A percentile compares a stretch with the other conserved stretches of the same genome.
Evolutionary conservation across 768 basidiomycete species (phyloP).

Genomic region (Boletales sp.): DNA sequence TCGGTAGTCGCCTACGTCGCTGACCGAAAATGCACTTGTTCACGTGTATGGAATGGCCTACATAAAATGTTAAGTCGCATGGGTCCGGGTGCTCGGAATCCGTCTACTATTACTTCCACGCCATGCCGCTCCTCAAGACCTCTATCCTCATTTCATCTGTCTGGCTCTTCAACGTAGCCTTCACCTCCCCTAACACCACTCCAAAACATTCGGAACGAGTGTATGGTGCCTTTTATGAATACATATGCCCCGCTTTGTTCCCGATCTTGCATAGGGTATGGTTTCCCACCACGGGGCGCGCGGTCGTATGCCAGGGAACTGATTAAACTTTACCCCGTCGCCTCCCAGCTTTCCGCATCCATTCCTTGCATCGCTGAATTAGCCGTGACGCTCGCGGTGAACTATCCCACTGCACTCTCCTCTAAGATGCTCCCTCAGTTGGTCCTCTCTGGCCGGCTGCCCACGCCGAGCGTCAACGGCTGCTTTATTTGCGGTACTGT

Average conservation of each 20-base stretch:
- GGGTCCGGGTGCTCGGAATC: neutral
- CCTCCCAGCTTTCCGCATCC: slow-evolving; percentile 21
- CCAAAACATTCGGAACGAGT: slow-evolving; percentile 20
- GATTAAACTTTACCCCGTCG: neutral
- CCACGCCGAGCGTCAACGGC: slow-evolving; percentile 17
- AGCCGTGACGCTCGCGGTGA: slow-evolving; percentile 16
- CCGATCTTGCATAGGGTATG: slow-evolving; percentile 24
- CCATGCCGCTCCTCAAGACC: slow-evolving; percentile 20
- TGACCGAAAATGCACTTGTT: too few species aligned
- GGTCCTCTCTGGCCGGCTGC: slow-evolving; percentile 16
- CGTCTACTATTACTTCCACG: neutral
- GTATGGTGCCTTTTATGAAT: slow-evolving; percentile 20
- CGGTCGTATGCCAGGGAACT: neutral
- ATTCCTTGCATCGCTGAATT: slow-evolving; percentile 28
- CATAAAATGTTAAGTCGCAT: slow-evolving; percentile 7
- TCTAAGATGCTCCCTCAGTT: slow-evolving; percentile 19
- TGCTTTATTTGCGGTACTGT: slow-evolving; percentile 30
- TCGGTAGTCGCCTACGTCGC: neutral
- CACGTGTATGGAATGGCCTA: too few species aligned
- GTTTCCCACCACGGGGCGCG: neutral
- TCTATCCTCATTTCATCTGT: slow-evolving; percentile 24
- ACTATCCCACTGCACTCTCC: slow-evolving; percentile 16
- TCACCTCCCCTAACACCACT: slow-evolving; percentile 17
- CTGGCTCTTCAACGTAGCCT: slow-evolving; percentile 27
- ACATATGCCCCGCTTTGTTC: slow-evolving; percentile 17